Conservation (phyloP, 495 filamentous ascomycete genomes). For the Platismatia glauca region DNA sequence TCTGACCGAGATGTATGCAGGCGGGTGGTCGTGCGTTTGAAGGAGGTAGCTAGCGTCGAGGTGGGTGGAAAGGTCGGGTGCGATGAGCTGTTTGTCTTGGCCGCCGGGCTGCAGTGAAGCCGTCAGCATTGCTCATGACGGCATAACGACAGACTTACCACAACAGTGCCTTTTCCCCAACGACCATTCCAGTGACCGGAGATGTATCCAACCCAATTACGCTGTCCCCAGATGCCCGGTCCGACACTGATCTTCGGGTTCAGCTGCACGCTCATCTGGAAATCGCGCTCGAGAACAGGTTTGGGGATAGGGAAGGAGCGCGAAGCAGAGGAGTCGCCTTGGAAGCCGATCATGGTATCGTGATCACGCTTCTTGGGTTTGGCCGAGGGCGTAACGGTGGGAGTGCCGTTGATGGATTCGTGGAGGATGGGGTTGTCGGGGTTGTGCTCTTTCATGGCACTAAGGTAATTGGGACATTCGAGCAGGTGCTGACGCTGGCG, state of each 20-base stretch:
- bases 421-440: conserved; percentile 50
- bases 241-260: conserved; percentile 48
- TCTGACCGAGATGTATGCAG: conserved; percentile 51
- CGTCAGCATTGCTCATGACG: conserved; percentile 1
- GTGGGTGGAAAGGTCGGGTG: conserved; percentile 46
- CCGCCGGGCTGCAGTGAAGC: conserved; percentile 41
- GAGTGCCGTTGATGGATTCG: conserved; percentile 47
- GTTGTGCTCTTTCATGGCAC: conserved; percentile 50
- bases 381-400: conserved; percentile 27
- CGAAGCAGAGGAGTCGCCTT: conserved; percentile 21
- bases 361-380: conserved; percentile 27
- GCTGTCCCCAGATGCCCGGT: conserved; percentile 45
- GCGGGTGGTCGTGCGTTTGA: conserved; percentile 49
- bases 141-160: conserved; percentile 36
- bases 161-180: conserved; percentile 50
- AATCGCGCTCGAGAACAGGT: conserved; percentile 51
- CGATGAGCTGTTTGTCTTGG: conserved; percentile 50
- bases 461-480: conserved; percentile 48
- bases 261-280: conserved; percentile 53
- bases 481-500: conserved; percentile 47
- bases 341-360: conserved; percentile 26
- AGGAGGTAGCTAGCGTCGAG: conserved; percentile 47
- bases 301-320: conserved; percentile 45
- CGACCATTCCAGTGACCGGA: conserved; percentile 53
- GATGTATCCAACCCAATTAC: conserved; percentile 50